Evolutionary conservation across 23 red algal species (phyloP), one percentile per base, ranked within the genome.

Genomic region (Porphyridium purpureum): DNA sequence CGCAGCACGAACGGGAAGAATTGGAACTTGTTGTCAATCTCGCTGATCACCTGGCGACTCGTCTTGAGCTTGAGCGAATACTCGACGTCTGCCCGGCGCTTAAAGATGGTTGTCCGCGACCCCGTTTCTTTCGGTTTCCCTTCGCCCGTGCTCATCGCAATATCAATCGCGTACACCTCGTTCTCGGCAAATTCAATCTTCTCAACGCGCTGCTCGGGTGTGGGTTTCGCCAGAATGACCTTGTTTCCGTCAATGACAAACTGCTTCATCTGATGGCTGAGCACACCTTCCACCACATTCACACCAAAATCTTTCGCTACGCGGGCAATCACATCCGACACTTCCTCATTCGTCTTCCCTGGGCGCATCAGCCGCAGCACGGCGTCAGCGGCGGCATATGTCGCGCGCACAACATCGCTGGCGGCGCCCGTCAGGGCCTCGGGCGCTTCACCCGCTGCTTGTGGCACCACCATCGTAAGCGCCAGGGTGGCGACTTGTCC

Each of bases 31-130:
- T 64, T 74, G 60, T 86, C 86, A 25, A 98, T 78, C 33, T 98
- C 90, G 6, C 57, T 64, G 29, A 98, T 59, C 29, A 86, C 47
- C 23, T 67, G 66, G 17, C 90, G 80, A 2, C 64, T 74, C 0
- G 90, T 70, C 36, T 84, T 98, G 79, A 98, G 73, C 31, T 98
- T 98, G 5, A 98, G 60, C 57, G 70, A 66, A 52, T 98, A 98
- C 35, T 98, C 90, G 47, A 79, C 64, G 29, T 86, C 90, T 8
- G 80, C 74, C 24, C 67, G 70, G 31, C 90, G 66, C 51, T 98
- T 98, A 40, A 75, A 98, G 35, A 98, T 55, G 1, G 79, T 86
- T 36, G 69, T 55, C 29, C 72, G 52, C 4, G 59, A 73, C 35
- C 74, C 60, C 23, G 54, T 55, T 33, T 76, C 71, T 28, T 75